phyloP scores from a whole-genome alignment of 441 rosid species.

The Populus hybrid region DNA sequence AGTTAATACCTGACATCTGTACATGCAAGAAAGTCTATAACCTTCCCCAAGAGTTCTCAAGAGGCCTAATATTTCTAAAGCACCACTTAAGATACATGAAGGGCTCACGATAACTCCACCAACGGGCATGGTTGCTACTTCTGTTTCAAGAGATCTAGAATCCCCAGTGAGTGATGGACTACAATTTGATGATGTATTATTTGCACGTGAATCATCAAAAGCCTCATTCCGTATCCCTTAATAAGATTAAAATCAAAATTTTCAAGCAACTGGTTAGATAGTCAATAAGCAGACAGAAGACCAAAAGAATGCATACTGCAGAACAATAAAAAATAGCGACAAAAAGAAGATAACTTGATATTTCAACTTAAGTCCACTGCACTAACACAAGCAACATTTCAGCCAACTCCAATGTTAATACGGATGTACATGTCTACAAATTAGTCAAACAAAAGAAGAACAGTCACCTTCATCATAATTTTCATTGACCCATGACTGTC shows the following conservation, averaged over 20 bases:
- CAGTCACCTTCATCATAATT: slow-evolving; percentile 79
- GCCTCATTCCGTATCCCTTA: slow-evolving; percentile 72
- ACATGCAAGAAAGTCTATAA: slow-evolving; percentile 80
- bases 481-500: slow-evolving; percentile 85
- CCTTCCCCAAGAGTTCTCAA: slow-evolving; percentile 89
- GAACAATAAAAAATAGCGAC: not conserved
- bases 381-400: not conserved
- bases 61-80: slow-evolving; percentile 71
- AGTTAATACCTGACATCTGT: slow-evolving; percentile 73
- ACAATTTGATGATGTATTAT: slow-evolving; percentile 46
- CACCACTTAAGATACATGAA: slow-evolving; percentile 59
- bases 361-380: not conserved
- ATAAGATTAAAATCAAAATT: slow-evolving; percentile 24
- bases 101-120: slow-evolving; percentile 42
- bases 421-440: not conserved
- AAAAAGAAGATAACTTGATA: not conserved
- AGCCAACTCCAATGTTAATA: slow-evolving; percentile 1
- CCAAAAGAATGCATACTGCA: not conserved
- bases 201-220: slow-evolving; percentile 69
- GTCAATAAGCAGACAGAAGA: slow-evolving; percentile 6
- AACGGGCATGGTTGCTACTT: slow-evolving; percentile 44
- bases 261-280: slow-evolving; percentile 11
- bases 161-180: slow-evolving; percentile 48
- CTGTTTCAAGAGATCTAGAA: slow-evolving; percentile 59
- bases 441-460: slow-evolving; percentile 12